Base-by-base conservation (phyloP, 2,329 filamentous ascomycete species). In the Pseudogymnoascus sp. region DNA sequence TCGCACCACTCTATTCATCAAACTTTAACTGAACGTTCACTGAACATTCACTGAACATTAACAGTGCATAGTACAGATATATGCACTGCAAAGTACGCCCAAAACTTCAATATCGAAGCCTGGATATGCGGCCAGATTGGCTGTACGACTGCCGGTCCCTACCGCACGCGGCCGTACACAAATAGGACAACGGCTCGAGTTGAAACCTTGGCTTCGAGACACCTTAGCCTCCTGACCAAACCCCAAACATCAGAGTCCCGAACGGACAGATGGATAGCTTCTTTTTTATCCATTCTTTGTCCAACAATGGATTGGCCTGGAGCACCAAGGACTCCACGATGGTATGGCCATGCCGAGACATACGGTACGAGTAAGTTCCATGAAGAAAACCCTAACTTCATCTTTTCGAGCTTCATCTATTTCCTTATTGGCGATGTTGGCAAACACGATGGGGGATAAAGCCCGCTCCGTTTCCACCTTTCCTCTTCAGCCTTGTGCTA, bases 201-300 rank as follows among this genome's bases (percentile, higher is more conserved):
- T 14, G 16, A 56, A 56, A 56, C 50, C 50, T 56, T 56, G 50
- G 50, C 50, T 33, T 56, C 43, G n/a, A 56, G 50, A 56, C 28
- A 33, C n/a, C 50, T 31, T 31, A 26, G 6, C 46, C 16, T 19
- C 6, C 50, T 12, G 28, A 26, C 10, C 28, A 53, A 56, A 56
- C 50, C 50, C 50, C 16, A 10, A 22, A 19, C 50, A 56, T 19
- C 28, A 7, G 26, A 56, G 10, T 33, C 50, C 5, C 28, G 33
- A 12, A 33, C 16, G 50, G 50, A 56, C 50, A 19, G 6, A 33
- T 12, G n/a, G 50, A 56, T 53, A 31, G 26, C 50, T 56, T 22
- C 50, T 10, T 56, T 33, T n/a, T n/a, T 56, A 11, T 1, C 28
- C 31, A 35, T 56, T 6, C 1, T 12, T 33, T 14, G 6, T 16